phyloP scores from a whole-genome alignment of 169 alveolate genomes.

The Theileria equi region DNA sequence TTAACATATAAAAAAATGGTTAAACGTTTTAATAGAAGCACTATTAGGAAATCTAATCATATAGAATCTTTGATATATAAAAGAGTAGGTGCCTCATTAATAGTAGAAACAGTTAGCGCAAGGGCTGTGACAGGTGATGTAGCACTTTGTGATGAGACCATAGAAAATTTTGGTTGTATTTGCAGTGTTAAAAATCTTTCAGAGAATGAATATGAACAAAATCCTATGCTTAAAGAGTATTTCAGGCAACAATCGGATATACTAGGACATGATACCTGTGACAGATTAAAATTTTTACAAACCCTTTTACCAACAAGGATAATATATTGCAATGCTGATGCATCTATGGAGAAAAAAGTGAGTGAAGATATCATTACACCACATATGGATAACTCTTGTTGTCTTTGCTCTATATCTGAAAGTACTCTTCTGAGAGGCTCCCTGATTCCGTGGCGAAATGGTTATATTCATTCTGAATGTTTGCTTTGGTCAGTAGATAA shows the following conservation, averaged over 20 bases:
- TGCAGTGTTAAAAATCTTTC: background rate
- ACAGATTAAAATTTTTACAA: background rate
- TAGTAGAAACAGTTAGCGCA: conserved; percentile 39
- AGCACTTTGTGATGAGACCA: background rate
- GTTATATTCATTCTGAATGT: conserved; percentile 68
- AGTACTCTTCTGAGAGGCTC: conserved; percentile 59
- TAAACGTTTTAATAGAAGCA: conserved; percentile 11
- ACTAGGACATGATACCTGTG: too few species aligned
- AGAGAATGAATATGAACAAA: background rate
- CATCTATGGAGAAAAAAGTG: background rate
- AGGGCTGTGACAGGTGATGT: conserved; percentile 48
- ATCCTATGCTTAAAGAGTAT: background rate
- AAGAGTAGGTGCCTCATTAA: conserved; percentile 17
- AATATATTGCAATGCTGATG: background rate
- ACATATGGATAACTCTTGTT: background rate
- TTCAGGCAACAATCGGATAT: too few species aligned
- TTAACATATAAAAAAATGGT: background rate
- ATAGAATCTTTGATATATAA: background rate
- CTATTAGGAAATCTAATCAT: conserved; percentile 25
- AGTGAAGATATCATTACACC: background rate
- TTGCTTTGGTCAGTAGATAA: conserved; percentile 70
- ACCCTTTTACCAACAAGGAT: background rate
- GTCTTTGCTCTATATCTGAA: conserved; percentile 8
- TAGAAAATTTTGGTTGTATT: too few species aligned
- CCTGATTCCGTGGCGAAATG: conserved; percentile 69